A percentile compares a stretch with the other conserved stretches of the same genome.
phyloP scores from a whole-genome alignment of 257 asterid genomes.

The Ophiorrhiza pumila region DNA sequence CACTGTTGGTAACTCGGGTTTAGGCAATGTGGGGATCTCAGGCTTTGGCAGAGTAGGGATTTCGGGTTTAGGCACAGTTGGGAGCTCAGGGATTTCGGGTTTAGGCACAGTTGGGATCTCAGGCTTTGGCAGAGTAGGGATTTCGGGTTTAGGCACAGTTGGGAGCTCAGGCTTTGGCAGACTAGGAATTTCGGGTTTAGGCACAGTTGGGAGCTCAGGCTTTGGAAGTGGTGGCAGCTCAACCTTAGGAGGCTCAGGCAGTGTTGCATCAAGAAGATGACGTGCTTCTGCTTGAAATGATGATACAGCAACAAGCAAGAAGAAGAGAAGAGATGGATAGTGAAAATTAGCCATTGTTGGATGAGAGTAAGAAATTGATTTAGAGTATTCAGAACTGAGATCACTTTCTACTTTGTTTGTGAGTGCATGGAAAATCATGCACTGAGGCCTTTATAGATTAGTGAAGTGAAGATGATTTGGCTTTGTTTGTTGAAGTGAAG shows the following conservation, averaged over 20 bases:
- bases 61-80: conserved; percentile 26
- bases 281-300: conserved; percentile 24
- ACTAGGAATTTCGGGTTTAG: conserved; percentile 24
- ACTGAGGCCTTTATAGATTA: conserved; percentile 18
- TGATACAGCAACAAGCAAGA: conserved; percentile 12
- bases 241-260: conserved; percentile 30
- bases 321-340: conserved; percentile 9
- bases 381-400: not conserved
- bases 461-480: conserved; percentile 7
- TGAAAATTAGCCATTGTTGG: conserved; percentile 19
- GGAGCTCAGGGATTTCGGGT: conserved; percentile 24
- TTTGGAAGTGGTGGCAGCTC: conserved; percentile 19
- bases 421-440: conserved; percentile 8
- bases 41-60: conserved; percentile 21
- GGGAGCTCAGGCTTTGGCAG: conserved; percentile 24
- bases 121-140: conserved; percentile 29
- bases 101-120: conserved; percentile 24
- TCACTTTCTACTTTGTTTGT: conserved; percentile 1
- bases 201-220: conserved; percentile 12
- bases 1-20: conserved; percentile 15
- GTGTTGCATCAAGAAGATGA: conserved; percentile 23
- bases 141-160: conserved; percentile 23
- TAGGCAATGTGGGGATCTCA: conserved; percentile 26
- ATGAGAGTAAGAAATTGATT: not conserved
- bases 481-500: conserved; percentile 18